Evolutionary conservation across 208 protist species (phyloP), one percentile per base, ranked within the genome.

Genomic region (Crithidia mellificae): DNA sequence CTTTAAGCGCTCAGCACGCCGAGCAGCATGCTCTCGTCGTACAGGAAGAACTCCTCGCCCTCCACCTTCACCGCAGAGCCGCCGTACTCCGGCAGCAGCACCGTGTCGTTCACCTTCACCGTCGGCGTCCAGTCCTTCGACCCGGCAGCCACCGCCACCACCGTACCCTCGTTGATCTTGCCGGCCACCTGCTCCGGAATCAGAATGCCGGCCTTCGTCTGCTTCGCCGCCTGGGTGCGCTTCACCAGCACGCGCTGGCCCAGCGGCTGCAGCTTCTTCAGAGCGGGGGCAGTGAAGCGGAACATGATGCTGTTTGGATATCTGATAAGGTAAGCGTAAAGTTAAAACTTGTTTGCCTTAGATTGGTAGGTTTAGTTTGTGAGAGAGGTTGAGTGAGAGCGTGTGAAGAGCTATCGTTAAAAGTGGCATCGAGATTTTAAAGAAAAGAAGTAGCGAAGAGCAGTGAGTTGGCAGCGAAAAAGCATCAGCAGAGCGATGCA

Each of bases 141-240:
- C 53, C 58, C 90, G n/a, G 85, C 83, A 22, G 92, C 90, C 11
- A 97, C 92, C 5, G 92, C 92, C 49, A 96, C 77, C 50, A 97
- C 88, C 14, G 84, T 95, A 64, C 88, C 92, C 84, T 97, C 92
- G 85, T 97, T 97, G 73, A 95, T 81, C 85, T 97, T 97, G 47
- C 85, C 85, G 19, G 89, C 88, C n/a, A 93, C 86, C 81, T 95
- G 88, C 84, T 95, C 88, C 20, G 92, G 92, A 71, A 97, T 97
- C 55, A 97, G 88, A 66, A 97, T 84, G 56, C 92, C 92, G n/a
- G 92, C 88, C 88, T 94, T 92, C 51, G 92, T 97, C 81, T 95
- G 86, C 84, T 92, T 94, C 55, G 88, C 88, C n/a, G 92, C 81
- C 79, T 90, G 74, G 30, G 74, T 89, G 77, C 92, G 87, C 76